Percentiles rank a stretch among this genome's conserved stretches.
Conservation (phyloP, 805 yeast genomes). For the Candida tibetensis region DNA sequence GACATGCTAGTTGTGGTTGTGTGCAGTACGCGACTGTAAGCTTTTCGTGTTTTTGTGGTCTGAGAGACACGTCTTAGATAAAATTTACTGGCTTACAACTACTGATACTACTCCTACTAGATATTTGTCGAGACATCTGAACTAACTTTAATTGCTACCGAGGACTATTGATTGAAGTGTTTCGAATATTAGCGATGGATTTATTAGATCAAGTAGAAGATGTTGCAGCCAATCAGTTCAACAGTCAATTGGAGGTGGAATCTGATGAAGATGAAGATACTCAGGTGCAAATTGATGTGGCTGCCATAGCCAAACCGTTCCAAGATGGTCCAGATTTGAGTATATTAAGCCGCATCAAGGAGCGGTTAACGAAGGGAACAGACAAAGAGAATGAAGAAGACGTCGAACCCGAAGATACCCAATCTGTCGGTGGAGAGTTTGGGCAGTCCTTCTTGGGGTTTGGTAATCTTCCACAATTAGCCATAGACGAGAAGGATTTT, state of each 20-base stretch:
- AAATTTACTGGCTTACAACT: too few relatives aligned
- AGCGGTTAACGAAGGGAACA: constrained; percentile 1
- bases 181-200: too few relatives aligned
- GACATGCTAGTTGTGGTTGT: too few relatives aligned
- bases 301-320: constrained; percentile 5
- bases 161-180: too few relatives aligned
- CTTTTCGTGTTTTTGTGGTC: too few relatives aligned
- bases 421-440: constrained; percentile 2
- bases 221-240: constrained; percentile 4
- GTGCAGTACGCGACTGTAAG: too few relatives aligned
- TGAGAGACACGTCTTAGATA: too few relatives aligned
- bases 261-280: constrained; percentile 6
- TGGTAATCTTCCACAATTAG: constrained; percentile 32
- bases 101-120: too few relatives aligned
- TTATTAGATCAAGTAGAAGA: constrained; percentile 12
- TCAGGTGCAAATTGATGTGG: constrained; percentile 4
- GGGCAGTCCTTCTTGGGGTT: constrained; percentile 9
- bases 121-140: too few relatives aligned
- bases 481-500: constrained; percentile 18
- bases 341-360: constrained; percentile 4
- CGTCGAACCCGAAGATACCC: background rate
- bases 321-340: constrained; percentile 1
- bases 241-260: constrained; percentile 1
- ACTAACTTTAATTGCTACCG: too few relatives aligned
- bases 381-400: background rate